Evolutionary conservation across 2,329 filamentous ascomycete species (phyloP).

Genomic region (Cryphonectria radicalis): DNA sequence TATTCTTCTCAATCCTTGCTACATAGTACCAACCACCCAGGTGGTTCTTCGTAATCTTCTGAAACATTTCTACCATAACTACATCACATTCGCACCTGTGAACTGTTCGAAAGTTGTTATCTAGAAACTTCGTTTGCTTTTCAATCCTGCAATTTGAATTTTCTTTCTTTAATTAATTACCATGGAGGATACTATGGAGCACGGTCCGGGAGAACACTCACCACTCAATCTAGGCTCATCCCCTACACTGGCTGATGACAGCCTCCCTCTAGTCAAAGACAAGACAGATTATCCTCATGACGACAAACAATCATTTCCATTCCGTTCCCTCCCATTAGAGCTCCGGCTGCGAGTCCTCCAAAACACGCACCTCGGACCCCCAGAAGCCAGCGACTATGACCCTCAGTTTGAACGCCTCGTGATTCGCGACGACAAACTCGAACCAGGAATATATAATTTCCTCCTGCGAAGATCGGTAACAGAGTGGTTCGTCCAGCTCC

Average conservation of each 20-base stretch:
- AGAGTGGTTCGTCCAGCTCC: slow-evolving; percentile 1
- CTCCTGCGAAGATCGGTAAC: not conserved
- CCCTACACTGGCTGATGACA: not conserved
- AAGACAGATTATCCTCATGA: not conserved
- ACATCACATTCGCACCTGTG: too few species aligned
- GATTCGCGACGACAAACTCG: not conserved
- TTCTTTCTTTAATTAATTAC: too few species aligned
- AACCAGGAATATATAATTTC: not conserved
- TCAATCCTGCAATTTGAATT: too few species aligned
- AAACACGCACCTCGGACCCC: slow-evolving; percentile 15
- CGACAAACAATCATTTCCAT: not conserved
- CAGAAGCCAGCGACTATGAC: slow-evolving; percentile 13
- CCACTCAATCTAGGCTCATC: not conserved
- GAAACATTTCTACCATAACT: too few species aligned
- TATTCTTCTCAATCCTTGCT: too few species aligned
- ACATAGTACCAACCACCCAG: too few species aligned
- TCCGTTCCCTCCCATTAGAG: slow-evolving; percentile 7
- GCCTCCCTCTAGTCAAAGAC: not conserved
- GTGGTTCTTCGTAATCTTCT: too few species aligned
- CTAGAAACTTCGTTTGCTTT: too few species aligned
- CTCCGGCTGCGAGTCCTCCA: slow-evolving; percentile 10
- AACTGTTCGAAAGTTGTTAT: too few species aligned
- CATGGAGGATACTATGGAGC: not conserved
- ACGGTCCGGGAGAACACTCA: not conserved
- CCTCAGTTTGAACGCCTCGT: not conserved